Conservation (phyloP, 2,329 filamentous ascomycete genomes). For the Colletotrichum sp. region DNA sequence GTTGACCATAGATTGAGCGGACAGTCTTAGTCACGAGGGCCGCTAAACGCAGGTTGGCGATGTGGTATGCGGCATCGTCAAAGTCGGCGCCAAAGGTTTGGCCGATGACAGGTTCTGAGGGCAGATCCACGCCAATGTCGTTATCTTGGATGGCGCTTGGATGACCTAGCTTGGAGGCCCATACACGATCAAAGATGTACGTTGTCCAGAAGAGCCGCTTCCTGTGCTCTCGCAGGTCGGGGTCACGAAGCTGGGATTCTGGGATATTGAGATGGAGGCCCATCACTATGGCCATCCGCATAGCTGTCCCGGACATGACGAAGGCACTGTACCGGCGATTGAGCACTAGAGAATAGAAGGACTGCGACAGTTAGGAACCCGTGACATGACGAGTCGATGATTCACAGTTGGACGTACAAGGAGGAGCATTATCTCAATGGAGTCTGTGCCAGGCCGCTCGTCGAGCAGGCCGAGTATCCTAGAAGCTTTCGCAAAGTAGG, state of each 20-base stretch:
- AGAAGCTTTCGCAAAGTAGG: constrained; percentile 45
- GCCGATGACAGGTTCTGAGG: constrained; percentile 28
- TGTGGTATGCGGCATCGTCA: constrained; percentile 30
- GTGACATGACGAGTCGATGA: background rate
- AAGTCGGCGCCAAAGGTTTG: constrained; percentile 27
- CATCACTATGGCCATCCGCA: constrained; percentile 41
- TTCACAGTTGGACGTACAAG: constrained; percentile 35
- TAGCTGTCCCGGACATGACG: constrained; percentile 44
- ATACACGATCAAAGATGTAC: constrained; percentile 49
- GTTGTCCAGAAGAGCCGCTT: constrained; percentile 47
- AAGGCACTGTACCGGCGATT: constrained; percentile 50
- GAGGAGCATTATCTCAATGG: constrained; percentile 47
- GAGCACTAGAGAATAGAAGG: constrained; percentile 45
- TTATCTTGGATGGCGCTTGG: constrained; percentile 52
- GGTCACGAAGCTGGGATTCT: constrained; percentile 40
- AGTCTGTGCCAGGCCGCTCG: constrained; percentile 45
- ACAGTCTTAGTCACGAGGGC: constrained; percentile 30
- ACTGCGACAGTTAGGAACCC: constrained; percentile 29
- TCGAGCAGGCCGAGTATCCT: constrained; percentile 41
- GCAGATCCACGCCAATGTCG: constrained; percentile 48
- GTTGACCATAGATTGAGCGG: constrained; percentile 34
- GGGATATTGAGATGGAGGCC: constrained; percentile 24
- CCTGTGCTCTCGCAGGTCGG: constrained; percentile 38
- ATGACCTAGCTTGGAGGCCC: constrained; percentile 51
- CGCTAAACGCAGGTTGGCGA: constrained; percentile 42